Evolutionary conservation across 2,329 filamentous ascomycete genomes (phyloP).

Genomic region (Paecilomyces sp.): DNA sequence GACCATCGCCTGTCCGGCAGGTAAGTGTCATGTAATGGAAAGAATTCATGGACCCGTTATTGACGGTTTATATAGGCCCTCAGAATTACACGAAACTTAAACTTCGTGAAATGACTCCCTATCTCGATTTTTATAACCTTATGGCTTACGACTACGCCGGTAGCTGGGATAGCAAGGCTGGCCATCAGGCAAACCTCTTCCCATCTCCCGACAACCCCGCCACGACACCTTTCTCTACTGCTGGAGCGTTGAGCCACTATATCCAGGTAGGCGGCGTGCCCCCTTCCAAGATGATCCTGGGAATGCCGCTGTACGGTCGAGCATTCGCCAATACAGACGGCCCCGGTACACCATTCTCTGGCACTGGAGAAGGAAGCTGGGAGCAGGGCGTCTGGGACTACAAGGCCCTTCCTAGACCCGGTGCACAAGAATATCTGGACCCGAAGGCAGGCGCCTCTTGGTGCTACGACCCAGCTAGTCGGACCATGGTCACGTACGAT

Average conservation of each 20-base stretch:
- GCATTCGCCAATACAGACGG: constrained; percentile 77
- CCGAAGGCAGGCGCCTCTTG: constrained; percentile 61
- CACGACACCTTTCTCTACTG: constrained; percentile 72
- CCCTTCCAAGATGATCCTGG: constrained; percentile 70
- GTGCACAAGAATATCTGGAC: constrained; percentile 60
- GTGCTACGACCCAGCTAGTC: constrained; percentile 59
- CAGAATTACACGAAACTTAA: constrained; percentile 35
- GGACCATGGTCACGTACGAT: constrained; percentile 69
- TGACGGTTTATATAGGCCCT: constrained; percentile 20
- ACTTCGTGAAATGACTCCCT: constrained; percentile 37
- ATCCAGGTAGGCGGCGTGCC: constrained; percentile 52
- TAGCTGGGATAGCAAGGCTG: constrained; percentile 64
- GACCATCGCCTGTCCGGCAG: constrained; percentile 44
- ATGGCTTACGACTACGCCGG: constrained; percentile 89
- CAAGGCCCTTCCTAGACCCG: constrained; percentile 69
- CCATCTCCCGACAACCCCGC: constrained; percentile 51
- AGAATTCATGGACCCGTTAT: not conserved
- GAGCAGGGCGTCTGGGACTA: constrained; percentile 83
- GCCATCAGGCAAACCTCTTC: constrained; percentile 77
- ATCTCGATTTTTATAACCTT: constrained; percentile 48
- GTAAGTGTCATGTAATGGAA: constrained; percentile 10
- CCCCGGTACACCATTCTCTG: constrained; percentile 61
- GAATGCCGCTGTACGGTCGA: constrained; percentile 92
- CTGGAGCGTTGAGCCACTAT: constrained; percentile 65
- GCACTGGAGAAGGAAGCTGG: constrained; percentile 68